Evolutionary conservation across 2,329 filamentous ascomycete genomes (phyloP).

Genomic region (Fusarium begoniae): DNA sequence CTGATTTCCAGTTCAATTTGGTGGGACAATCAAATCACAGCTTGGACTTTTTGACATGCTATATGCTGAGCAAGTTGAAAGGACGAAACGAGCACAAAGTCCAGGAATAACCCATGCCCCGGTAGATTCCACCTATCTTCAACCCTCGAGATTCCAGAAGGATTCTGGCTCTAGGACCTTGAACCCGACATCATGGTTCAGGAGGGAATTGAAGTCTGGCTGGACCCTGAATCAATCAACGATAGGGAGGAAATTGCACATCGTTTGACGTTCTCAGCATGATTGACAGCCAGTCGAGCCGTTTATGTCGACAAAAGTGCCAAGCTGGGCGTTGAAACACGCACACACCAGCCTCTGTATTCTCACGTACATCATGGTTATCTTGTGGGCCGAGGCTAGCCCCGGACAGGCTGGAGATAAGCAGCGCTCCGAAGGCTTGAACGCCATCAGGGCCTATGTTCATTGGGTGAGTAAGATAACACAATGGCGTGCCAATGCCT

Average conservation of each 20-base stretch:
- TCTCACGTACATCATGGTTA: slow-evolving; percentile 21
- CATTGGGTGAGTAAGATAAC: slow-evolving; percentile 28
- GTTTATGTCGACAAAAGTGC: slow-evolving; percentile 35
- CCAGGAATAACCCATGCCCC: neutral
- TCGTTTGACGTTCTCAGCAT: slow-evolving; percentile 11
- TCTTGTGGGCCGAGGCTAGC: slow-evolving; percentile 37
- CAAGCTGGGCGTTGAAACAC: slow-evolving; percentile 9
- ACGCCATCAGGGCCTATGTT: slow-evolving; percentile 18
- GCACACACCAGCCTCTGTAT: slow-evolving; percentile 3
- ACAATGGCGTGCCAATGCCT: slow-evolving; percentile 32
- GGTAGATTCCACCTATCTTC: neutral
- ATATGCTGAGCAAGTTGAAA: neutral
- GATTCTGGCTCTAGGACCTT: neutral
- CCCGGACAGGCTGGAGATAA: slow-evolving; percentile 42
- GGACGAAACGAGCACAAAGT: neutral
- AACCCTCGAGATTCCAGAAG: slow-evolving; percentile 12
- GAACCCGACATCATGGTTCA: neutral
- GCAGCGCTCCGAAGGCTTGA: slow-evolving; percentile 26
- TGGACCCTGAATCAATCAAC: slow-evolving; percentile 22
- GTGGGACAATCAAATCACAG: slow-evolving; percentile 8
- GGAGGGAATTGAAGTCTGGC: neutral
- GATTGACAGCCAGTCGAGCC: slow-evolving; percentile 13
- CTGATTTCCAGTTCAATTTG: neutral
- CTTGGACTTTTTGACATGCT: neutral
- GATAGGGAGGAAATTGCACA: neutral